Base-by-base conservation (phyloP, 805 yeast genomes). In the Ogataea zsoltii region DNA sequence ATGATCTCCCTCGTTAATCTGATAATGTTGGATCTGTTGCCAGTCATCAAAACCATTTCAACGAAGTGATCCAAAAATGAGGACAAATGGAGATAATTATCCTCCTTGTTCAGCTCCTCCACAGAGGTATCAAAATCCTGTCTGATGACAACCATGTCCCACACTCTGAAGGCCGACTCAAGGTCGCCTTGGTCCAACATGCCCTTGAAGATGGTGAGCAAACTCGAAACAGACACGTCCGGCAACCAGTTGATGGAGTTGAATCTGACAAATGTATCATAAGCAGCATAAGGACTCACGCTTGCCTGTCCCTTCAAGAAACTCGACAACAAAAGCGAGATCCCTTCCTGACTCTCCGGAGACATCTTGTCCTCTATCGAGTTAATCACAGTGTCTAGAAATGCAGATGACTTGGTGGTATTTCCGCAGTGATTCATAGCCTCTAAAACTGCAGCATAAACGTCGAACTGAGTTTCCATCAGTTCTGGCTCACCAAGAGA, bases 321-420 rank as follows among this genome's bases (percentile, higher is more conserved):
- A 28, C 58, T 41, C 9, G 69, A 60, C 13, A 67, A 38, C 26
- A 66, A 41, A 2, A 37, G 29, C 2, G 60, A 51, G 13, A 62
- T 48, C 1, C 49, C 41, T 1, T 40, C 14, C 26, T 46, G 51
- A 31, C 18, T 51, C 18, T 38, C 30, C 3, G 46, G 28, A 7
- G 44, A 16, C 19, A 43, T 18, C 31, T 47, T 50, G 12, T 51
- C 44, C n/a, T 50, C 52, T 6, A 51, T 37, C 10, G 52, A 39
- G 0, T 69, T 53, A 33, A 84, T 60, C 5, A 83, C 67, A 33
- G 72, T 67, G 57, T 84, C 86, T 54, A 85, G 65, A 45, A 83
- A 73, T 46, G 74, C 69, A 1, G 84, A 72, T 3, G 88, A 82
- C 33, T 74, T 53, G 7, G 69, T 67, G 30, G 72, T 51, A 50